Evolutionary conservation across 768 basidiomycete species (phyloP), one percentile per base, ranked within the genome.

Genomic region (Lenzites betulinus): DNA sequence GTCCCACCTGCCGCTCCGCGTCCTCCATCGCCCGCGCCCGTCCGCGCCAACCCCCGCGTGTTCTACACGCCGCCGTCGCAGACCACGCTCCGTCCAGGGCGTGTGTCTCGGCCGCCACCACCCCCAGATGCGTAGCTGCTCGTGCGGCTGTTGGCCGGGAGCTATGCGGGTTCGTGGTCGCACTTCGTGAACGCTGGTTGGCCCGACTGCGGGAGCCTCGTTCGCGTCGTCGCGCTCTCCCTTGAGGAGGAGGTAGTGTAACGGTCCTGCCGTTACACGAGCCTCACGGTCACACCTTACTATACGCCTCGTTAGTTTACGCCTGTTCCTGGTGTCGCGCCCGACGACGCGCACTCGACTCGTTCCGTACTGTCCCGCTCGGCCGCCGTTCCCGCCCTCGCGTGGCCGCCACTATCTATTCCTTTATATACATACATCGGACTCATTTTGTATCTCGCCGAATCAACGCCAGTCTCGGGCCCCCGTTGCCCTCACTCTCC

Each of bases 81-180:
- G 30, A 60, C 59, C 6, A 60, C 53, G 52, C 44, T 43, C 41
- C 48, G 59, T 43, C 47, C 59, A 7, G 53, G 59, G 13, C 59
- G 59, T 39, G 59, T 60, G 38, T 49, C 47, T 13, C 46, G 53
- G 15, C 59, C 53, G 43, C 59, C 53, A 6, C 38, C 52, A 12
- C 53, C 46, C 18, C 46, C n/a, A 5, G 59, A 60, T 22, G 54
- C 54, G 44, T 48, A 13, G 15, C n/a, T n/a, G n/a, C n/a, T n/a
- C 38, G 38, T 39, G 7, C 38, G 38, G 38, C 7, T 39, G 38
- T 39, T 39, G n/a, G n/a, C n/a, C n/a, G n/a, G n/a, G n/a, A n/a
- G n/a, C n/a, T n/a, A n/a, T n/a, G n/a, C n/a, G 38, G 15, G 38
- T 7, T 13, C 38, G 38, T 5, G 15, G 38, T 39, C 38, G 38